phyloP scores from a whole-genome alignment of 2,329 filamentous ascomycete genomes.

The Phyllachora maydis region DNA sequence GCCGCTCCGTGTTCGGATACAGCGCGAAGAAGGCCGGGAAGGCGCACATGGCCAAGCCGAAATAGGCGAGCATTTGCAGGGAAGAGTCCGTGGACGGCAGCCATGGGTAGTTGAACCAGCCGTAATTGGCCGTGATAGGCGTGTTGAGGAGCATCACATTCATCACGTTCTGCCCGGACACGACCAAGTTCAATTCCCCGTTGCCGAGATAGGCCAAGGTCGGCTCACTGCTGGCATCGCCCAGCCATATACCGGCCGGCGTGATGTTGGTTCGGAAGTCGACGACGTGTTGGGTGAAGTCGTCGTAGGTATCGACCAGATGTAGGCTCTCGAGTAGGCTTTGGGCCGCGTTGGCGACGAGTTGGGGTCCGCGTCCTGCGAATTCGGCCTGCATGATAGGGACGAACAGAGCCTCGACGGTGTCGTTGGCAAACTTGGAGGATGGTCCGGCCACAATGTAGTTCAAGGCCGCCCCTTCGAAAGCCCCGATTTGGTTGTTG shows the following conservation, averaged over 20 bases:
- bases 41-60: constrained; percentile 29
- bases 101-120: constrained; percentile 58
- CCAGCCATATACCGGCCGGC: constrained; percentile 3
- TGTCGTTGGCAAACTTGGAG: constrained; percentile 14
- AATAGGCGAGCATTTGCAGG: constrained; percentile 28
- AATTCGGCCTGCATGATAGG: no score
- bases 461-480: no score
- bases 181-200: constrained; percentile 26
- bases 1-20: constrained; percentile 41
- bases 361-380: no score
- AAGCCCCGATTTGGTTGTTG: no score
- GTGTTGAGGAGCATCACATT: constrained; percentile 46
- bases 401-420: constrained; percentile 13
- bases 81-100: constrained; percentile 47
- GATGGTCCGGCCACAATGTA: constrained; percentile 24
- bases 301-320: constrained; percentile 25
- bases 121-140: constrained; percentile 51
- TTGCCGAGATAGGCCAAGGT: constrained; percentile 55
- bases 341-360: no score
- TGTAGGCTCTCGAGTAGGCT: constrained; percentile 18
- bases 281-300: constrained; percentile 29
- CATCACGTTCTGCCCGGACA: constrained; percentile 45
- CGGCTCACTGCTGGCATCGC: constrained; percentile 20
- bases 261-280: constrained; percentile 8
- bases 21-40: constrained; percentile 47